Percentiles rank a stretch among this genome's conserved stretches.
Evolutionary conservation across 805 yeast species (phyloP).

Genomic region (Kazachstania kunashirensis): DNA sequence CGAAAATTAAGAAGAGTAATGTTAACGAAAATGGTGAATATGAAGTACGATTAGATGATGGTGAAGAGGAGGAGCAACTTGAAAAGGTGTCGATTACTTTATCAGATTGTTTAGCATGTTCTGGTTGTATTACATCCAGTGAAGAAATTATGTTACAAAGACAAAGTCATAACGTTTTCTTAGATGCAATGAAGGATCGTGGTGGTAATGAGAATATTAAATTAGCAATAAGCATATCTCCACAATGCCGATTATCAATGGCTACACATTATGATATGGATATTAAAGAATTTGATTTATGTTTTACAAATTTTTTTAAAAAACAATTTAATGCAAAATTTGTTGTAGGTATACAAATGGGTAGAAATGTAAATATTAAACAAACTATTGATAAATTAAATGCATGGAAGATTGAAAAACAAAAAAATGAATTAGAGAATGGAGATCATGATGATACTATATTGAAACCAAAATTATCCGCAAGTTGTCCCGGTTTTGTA

Average conservation of each 20-base stretch:
- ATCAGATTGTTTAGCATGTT: conserved; percentile 91
- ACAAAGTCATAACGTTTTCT: conserved; percentile 75
- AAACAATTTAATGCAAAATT: conserved; percentile 52
- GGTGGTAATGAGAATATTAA: conserved; percentile 25
- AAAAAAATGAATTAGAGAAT: conserved; percentile 7
- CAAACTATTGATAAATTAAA: conserved; percentile 37
- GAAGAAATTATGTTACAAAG: conserved; percentile 87
- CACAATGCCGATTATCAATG: conserved; percentile 76
- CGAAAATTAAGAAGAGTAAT: conserved; percentile 13
- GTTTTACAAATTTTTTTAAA: conserved; percentile 48
- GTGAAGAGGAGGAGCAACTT: conserved; percentile 46
- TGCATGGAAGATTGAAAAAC: conserved; percentile 7
- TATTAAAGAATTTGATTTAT: conserved; percentile 51
- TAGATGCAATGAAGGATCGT: conserved; percentile 35
- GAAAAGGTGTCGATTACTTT: conserved; percentile 80
- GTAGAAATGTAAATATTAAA: conserved; percentile 56
- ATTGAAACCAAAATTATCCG: conserved; percentile 53
- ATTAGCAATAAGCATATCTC: conserved; percentile 73
- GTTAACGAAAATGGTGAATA: conserved; percentile 34
- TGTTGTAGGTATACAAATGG: conserved; percentile 78
- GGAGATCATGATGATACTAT: background rate
- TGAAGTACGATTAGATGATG: conserved; percentile 57
- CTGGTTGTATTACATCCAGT: conserved; percentile 96
- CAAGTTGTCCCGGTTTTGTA: conserved; percentile 94
- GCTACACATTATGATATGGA: conserved; percentile 52